phyloP scores from a whole-genome alignment of 805 yeast genomes.

The Nakazawaea peltata region DNA sequence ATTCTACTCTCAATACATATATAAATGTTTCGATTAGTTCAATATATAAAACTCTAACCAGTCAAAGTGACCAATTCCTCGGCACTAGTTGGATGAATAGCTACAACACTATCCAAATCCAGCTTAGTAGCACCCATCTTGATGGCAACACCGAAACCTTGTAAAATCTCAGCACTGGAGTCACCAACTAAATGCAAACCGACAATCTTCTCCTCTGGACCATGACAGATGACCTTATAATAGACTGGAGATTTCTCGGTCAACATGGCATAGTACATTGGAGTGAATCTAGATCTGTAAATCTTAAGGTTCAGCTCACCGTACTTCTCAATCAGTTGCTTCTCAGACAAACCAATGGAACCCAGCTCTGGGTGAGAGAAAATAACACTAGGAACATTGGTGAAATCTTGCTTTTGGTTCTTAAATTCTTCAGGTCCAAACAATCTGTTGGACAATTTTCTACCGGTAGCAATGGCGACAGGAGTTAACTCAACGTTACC shows the following conservation, averaged over 20 bases:
- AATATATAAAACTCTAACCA: not conserved
- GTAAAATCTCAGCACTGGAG: slow-evolving; percentile 82
- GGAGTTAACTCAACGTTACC: slow-evolving; percentile 95
- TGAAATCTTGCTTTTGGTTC: slow-evolving; percentile 75
- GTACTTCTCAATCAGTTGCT: slow-evolving; percentile 66
- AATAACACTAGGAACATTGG: slow-evolving; percentile 89
- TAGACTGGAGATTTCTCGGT: slow-evolving; percentile 77
- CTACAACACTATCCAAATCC: slow-evolving; percentile 93
- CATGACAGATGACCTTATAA: slow-evolving; percentile 74
- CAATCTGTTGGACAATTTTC: slow-evolving; percentile 84
- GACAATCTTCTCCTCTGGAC: slow-evolving; percentile 84
- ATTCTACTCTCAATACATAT: too few species aligned
- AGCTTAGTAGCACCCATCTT: slow-evolving; percentile 99
- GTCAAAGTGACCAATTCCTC: slow-evolving; percentile 89
- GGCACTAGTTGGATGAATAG: slow-evolving; percentile 97
- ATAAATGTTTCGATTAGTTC: too few species aligned
- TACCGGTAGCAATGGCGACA: slow-evolving; percentile 97
- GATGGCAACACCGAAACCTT: slow-evolving; percentile 97
- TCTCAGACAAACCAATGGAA: slow-evolving; percentile 79
- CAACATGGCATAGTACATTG: slow-evolving; percentile 90
- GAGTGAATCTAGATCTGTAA: slow-evolving; percentile 75
- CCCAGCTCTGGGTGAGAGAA: slow-evolving; percentile 98
- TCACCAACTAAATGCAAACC: slow-evolving; percentile 95
- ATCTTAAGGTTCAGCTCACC: slow-evolving; percentile 77
- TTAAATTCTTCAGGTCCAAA: slow-evolving; percentile 73